Conservation (phyloP, 306 rosid species). For the Lagenaria siceraria region DNA sequence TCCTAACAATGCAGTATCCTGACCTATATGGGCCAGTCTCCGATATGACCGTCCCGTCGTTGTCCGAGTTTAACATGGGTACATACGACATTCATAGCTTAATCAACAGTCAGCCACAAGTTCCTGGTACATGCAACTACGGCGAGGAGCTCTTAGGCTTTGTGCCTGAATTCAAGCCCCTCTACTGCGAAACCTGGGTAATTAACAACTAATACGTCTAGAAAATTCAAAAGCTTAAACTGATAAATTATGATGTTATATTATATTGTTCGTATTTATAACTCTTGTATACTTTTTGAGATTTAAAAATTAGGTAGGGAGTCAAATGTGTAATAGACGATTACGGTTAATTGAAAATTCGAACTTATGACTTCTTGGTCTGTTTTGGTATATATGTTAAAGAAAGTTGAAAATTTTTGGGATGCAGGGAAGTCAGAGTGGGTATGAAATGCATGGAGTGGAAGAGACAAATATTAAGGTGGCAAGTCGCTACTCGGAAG, state of each 20-base stretch:
- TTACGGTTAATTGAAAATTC: no score
- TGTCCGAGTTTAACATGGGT: background rate
- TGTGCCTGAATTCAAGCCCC: background rate
- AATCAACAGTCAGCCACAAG: background rate
- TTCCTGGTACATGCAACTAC: background rate
- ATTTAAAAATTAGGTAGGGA: no score
- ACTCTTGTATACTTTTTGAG: no score
- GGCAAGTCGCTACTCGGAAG: conserved; percentile 7
- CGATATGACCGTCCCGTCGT: background rate
- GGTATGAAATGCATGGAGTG: conserved; percentile 13
- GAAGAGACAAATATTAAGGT: conserved; percentile 67
- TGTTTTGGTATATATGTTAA: background rate
- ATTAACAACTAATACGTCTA: background rate
- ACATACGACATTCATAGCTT: background rate
- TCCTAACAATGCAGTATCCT: background rate
- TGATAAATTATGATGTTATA: background rate
- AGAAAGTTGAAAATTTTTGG: background rate
- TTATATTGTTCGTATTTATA: no score
- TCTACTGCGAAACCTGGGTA: background rate
- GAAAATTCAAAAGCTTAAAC: background rate
- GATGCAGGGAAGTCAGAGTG: background rate
- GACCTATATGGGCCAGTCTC: background rate
- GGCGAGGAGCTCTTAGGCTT: background rate
- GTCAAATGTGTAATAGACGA: no score
- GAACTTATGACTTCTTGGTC: no score